Percentiles rank a stretch among this genome's conserved stretches.
These are phyloP conservation scores for Dictyostelium intermedium DNA, from an alignment of 78 protist genomes.

Conservation along the genomic window DNA sequence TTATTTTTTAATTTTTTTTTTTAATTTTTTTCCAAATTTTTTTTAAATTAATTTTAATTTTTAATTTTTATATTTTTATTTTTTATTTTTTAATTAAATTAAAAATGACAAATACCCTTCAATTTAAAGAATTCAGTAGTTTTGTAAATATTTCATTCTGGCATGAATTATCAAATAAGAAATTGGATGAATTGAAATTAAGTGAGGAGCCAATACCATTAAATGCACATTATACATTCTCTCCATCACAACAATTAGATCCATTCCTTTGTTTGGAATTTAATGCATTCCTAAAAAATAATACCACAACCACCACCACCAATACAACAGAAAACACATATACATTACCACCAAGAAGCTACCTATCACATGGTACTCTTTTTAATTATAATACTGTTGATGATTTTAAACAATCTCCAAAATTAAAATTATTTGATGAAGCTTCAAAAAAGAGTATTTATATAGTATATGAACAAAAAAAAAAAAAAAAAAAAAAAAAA, in stretches of 20 bases:
- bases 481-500: no score
- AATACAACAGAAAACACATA: neutral
- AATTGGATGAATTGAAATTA: constrained; percentile 73
- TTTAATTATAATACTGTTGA: constrained; percentile 67
- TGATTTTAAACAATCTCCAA: constrained; percentile 68
- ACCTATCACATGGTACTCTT: constrained; percentile 19
- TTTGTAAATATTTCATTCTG: constrained; percentile 74
- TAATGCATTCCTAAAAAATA: constrained; percentile 32
- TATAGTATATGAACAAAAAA: neutral
- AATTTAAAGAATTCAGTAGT: constrained; percentile 73
- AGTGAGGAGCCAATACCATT: constrained; percentile 55
- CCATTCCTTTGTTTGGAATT: constrained; percentile 51
- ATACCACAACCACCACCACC: neutral
- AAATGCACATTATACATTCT: constrained; percentile 48
- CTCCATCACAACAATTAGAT: constrained; percentile 51
- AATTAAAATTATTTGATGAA: constrained; percentile 55
- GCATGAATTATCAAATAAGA: constrained; percentile 74
- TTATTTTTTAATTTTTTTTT: no score
- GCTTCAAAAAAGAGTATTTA: constrained; percentile 36
- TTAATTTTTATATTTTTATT: neutral
- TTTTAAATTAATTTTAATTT: neutral
- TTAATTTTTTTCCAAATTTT: no score
- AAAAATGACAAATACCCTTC: neutral
- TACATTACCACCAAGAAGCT: constrained; percentile 38
- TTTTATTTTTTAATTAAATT: neutral